These are phyloP conservation scores for Cryphonectria naterciae DNA, from an alignment of 2,329 filamentous ascomycete species.

Conservation along the genomic window DNA sequence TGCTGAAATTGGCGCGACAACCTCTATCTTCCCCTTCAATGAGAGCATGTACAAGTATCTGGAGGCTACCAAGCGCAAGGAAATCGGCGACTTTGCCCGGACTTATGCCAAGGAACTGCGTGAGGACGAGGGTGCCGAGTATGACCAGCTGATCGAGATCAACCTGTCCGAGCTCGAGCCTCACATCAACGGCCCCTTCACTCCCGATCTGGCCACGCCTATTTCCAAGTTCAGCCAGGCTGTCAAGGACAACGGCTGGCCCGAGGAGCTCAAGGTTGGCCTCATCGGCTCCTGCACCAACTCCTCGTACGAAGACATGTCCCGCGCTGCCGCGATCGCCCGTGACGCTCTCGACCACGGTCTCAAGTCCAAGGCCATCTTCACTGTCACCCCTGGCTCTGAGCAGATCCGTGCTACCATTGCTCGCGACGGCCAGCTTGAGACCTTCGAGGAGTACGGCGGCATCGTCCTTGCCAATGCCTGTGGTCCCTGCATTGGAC, in stretches of 20 bases:
- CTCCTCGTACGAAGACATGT: conserved; percentile 86
- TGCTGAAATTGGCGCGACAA: conserved; percentile 82
- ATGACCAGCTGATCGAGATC: conserved; percentile 95
- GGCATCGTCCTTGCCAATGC: conserved; percentile 95
- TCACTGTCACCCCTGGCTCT: conserved; percentile 94
- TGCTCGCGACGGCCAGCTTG: conserved; percentile 83
- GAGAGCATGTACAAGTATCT: conserved; percentile 98
- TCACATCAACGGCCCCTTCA: conserved; percentile 98
- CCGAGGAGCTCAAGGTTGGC: conserved; percentile 93
- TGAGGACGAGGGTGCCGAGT: conserved; percentile 88
- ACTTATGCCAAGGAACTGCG: conserved; percentile 82
- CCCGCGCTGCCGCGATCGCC: conserved; percentile 87
- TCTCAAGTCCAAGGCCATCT: conserved; percentile 88
- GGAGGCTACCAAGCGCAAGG: conserved; percentile 82
- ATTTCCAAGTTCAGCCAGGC: conserved; percentile 97
- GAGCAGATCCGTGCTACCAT: conserved; percentile 97
- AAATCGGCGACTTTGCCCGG: conserved; percentile 89
- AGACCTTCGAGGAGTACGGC: conserved; percentile 96
- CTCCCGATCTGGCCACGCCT: conserved; percentile 94
- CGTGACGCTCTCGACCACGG: conserved; percentile 90
- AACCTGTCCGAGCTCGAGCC: conserved; percentile 94
- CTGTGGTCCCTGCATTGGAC: conserved; percentile 89
- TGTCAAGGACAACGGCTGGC: conserved; percentile 94
- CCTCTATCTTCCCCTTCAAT: conserved; percentile 96
- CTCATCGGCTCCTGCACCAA: conserved; percentile 99